Percentiles rank a stretch among this genome's conserved stretches.
phyloP scores from a whole-genome alignment of 768 basidiomycete species.

The Porphyrellus cyaneotinctus region DNA sequence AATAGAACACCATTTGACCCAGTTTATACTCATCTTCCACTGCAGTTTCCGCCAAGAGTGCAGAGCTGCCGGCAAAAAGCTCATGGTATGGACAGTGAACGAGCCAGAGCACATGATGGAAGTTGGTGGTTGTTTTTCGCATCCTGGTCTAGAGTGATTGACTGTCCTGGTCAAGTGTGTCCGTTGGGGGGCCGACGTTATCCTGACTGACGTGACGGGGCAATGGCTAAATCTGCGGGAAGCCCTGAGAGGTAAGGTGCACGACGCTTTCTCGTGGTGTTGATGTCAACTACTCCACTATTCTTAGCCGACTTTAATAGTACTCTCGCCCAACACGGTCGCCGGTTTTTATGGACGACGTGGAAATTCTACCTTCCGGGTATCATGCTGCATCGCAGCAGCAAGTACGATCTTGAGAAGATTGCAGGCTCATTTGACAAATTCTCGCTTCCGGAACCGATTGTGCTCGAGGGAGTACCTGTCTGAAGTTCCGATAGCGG shows the following conservation, averaged over 20 bases:
- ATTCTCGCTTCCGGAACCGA: conserved; percentile 26
- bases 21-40: conserved; percentile 3
- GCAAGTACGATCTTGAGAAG: conserved; percentile 40
- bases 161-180: conserved; percentile 48
- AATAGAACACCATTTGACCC: not conserved
- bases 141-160: not conserved
- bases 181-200: conserved; percentile 73
- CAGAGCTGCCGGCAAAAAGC: conserved; percentile 68
- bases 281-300: not conserved
- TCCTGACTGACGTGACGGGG: conserved; percentile 72
- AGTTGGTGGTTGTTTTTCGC: conserved; percentile 38
- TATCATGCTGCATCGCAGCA: conserved; percentile 28
- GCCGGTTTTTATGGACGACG: conserved; percentile 73
- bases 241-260: conserved; percentile 49
- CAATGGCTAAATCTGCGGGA: conserved; percentile 63
- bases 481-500: conserved; percentile 8
- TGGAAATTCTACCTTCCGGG: conserved; percentile 55
- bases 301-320: conserved; percentile 62
- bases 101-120: conserved; percentile 86
- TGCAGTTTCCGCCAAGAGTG: conserved; percentile 78
- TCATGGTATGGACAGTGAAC: conserved; percentile 98
- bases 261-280: not conserved
- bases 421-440: conserved; percentile 53
- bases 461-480: conserved; percentile 14
- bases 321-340: conserved; percentile 55